Conservation (phyloP, 2,329 filamentous ascomycete species). For the Penicillium decumbens region DNA sequence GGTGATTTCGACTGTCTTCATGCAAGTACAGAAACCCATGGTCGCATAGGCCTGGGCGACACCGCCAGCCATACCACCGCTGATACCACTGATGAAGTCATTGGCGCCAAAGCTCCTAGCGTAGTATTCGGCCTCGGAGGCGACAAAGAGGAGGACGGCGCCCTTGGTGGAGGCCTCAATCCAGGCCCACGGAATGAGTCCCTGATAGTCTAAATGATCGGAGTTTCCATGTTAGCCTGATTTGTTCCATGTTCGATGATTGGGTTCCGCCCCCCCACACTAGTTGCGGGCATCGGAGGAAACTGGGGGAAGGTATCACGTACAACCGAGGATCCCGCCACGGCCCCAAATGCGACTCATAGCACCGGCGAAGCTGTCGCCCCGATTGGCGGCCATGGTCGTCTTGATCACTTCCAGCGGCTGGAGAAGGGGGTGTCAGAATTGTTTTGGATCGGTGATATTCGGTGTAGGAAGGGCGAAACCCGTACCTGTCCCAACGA, state of each 20-base stretch:
- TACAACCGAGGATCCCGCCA: slow-evolving; percentile 91
- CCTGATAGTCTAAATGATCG: slow-evolving; percentile 77
- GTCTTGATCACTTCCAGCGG: slow-evolving; percentile 99
- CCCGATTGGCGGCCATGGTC: slow-evolving; percentile 96
- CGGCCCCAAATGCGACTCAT: slow-evolving; percentile 86
- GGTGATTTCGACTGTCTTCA: slow-evolving; percentile 99
- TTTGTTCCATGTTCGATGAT: slow-evolving; percentile 1
- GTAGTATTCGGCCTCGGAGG: slow-evolving; percentile 95
- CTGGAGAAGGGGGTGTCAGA: slow-evolving; percentile 50
- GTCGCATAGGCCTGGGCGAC: slow-evolving; percentile 97
- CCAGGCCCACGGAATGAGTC: slow-evolving; percentile 99
- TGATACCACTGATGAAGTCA: slow-evolving; percentile 84
- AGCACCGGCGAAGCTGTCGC: slow-evolving; percentile 76
- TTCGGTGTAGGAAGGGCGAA: background rate
- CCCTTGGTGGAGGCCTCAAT: slow-evolving; percentile 99
- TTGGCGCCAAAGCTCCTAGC: slow-evolving; percentile 76
- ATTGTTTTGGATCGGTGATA: background rate
- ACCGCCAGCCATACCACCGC: slow-evolving; percentile 87
- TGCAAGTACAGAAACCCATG: slow-evolving; percentile 99
- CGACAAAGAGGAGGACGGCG: slow-evolving; percentile 97
- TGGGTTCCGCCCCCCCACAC: slow-evolving; percentile 15
- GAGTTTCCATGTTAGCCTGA: slow-evolving; percentile 11
- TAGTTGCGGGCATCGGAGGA: slow-evolving; percentile 16
- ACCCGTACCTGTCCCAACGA: slow-evolving; percentile 60
- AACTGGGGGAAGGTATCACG: slow-evolving; percentile 38